Evolutionary conservation across 2,329 filamentous ascomycete species (phyloP).

Genomic region (Claviceps cyperi): DNA sequence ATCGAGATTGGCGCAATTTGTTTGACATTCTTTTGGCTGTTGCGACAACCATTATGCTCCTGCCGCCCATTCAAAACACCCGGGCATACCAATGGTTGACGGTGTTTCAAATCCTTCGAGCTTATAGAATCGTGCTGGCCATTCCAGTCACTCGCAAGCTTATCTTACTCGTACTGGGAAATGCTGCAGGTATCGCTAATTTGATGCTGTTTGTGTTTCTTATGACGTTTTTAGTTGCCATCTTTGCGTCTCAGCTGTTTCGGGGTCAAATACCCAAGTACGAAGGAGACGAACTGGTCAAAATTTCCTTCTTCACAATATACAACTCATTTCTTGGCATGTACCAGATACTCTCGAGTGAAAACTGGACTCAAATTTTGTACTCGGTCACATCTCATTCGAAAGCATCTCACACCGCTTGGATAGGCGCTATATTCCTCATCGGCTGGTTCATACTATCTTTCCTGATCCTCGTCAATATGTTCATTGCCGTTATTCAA

Average conservation of each 20-base stretch:
- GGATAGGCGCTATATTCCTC: conserved; percentile 84
- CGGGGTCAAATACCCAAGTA: conserved; percentile 65
- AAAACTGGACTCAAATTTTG: conserved; percentile 84
- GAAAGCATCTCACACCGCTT: conserved; percentile 53
- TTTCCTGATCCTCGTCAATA: conserved; percentile 93
- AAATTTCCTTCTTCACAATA: conserved; percentile 73
- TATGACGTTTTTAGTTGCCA: conserved; percentile 83
- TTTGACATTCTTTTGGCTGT: conserved; percentile 70
- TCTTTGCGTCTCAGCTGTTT: conserved; percentile 87
- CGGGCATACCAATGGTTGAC: conserved; percentile 78
- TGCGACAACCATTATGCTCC: conserved; percentile 69
- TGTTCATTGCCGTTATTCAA: conserved; percentile 99
- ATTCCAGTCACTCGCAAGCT: conserved; percentile 77
- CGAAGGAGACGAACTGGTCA: conserved; percentile 43
- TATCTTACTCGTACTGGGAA: conserved; percentile 77
- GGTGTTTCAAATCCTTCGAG: conserved; percentile 81
- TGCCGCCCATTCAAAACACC: conserved; percentile 63
- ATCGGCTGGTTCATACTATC: conserved; percentile 92
- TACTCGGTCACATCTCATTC: conserved; percentile 68
- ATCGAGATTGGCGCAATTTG: conserved; percentile 57
- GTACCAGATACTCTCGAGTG: conserved; percentile 92
- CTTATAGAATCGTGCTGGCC: conserved; percentile 82
- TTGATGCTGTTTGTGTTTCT: conserved; percentile 93
- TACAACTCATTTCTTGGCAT: conserved; percentile 95
- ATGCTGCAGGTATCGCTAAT: conserved; percentile 82